These are phyloP conservation scores for Homolaphlyctis polyrhiza DNA, from an alignment of 371 early-diverging fungal species.

Conservation along the genomic window DNA sequence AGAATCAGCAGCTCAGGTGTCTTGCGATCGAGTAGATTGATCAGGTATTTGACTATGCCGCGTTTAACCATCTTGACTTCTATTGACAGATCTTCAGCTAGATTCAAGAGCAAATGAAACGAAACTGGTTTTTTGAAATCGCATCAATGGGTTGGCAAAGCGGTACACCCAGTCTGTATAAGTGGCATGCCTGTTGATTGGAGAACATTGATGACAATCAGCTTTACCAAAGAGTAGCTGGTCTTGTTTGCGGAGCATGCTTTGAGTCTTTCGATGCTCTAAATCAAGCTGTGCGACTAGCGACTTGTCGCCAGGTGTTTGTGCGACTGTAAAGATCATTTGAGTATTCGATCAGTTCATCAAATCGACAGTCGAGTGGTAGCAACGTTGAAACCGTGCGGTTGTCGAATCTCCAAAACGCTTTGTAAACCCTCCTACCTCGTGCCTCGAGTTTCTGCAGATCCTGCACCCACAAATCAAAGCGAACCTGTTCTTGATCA, in stretches of 20 bases:
- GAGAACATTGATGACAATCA: not conserved
- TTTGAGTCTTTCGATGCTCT: conserved; percentile 40
- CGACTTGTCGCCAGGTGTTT: conserved; percentile 19
- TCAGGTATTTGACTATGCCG: conserved; percentile 35
- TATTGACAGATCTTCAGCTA: conserved; percentile 41
- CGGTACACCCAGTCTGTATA: not conserved
- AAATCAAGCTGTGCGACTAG: conserved; percentile 27
- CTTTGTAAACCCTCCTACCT: conserved; percentile 18
- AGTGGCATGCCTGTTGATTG: too few species aligned
- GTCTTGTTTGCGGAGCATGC: conserved; percentile 43
- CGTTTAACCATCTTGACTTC: conserved; percentile 50
- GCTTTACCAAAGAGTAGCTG: conserved; percentile 44
- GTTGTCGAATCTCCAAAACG: too few species aligned
- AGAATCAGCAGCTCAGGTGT: conserved; percentile 40
- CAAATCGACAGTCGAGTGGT: too few species aligned
- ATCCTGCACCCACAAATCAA: conserved; percentile 35
- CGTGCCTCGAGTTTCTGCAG: conserved; percentile 29
- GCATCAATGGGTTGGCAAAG: not conserved
- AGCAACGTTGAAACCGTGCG: too few species aligned
- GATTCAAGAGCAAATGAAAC: conserved; percentile 43
- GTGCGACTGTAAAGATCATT: too few species aligned
- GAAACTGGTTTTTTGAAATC: conserved; percentile 24
- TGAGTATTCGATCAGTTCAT: too few species aligned
- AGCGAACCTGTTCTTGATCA: conserved; percentile 39
- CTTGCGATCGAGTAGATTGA: conserved; percentile 32